A percentile compares a stretch with the other conserved stretches of the same genome.
Conservation (phyloP, 768 basidiomycete genomes). For the Termitomyces sp. region DNA sequence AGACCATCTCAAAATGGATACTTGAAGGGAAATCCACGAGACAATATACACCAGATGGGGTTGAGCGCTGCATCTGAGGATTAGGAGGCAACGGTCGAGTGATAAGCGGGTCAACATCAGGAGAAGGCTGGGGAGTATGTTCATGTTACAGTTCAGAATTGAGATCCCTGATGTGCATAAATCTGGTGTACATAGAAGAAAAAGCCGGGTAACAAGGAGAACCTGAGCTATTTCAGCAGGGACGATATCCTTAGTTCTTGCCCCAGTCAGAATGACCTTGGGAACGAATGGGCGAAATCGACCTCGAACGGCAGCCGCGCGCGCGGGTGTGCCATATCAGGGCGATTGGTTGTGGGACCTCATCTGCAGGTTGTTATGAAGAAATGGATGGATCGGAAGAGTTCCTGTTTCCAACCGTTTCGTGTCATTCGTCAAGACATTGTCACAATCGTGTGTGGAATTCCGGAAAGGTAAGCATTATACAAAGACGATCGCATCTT, state of each 20-base stretch:
- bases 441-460: not conserved
- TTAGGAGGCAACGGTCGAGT: constrained; percentile 37
- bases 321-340: constrained; percentile 69
- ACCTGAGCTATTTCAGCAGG: constrained; percentile 64
- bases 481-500: not conserved
- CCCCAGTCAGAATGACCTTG: constrained; percentile 62
- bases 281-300: constrained; percentile 50
- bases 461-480: not conserved
- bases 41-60: not conserved
- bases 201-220: constrained; percentile 69
- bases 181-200: constrained; percentile 40
- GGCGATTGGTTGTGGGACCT: constrained; percentile 30
- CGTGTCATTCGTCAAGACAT: not conserved
- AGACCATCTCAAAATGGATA: not conserved
- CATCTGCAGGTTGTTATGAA: not conserved
- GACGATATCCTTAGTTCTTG: constrained; percentile 78
- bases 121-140: constrained; percentile 59
- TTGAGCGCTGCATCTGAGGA: constrained; percentile 31
- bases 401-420: not conserved
- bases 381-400: no score
- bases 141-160: constrained; percentile 1
- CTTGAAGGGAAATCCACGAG: not conserved
- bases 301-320: constrained; percentile 73
- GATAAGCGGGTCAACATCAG: constrained; percentile 80
- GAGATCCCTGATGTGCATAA: constrained; percentile 37